Conservation (phyloP, 768 basidiomycete species). For the Gyrodon lividus region DNA sequence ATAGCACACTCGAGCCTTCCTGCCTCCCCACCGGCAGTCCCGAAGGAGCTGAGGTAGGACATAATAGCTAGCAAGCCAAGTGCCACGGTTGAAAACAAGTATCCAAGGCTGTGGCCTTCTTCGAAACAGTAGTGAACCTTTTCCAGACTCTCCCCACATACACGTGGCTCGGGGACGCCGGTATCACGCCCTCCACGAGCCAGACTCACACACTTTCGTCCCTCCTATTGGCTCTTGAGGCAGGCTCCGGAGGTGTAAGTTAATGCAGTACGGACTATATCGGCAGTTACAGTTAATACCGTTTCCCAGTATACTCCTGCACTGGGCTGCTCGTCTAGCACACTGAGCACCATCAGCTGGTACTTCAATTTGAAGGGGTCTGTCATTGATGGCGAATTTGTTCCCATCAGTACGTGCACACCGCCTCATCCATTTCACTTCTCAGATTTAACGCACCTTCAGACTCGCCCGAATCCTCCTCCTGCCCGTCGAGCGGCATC, state of each 20-base stretch:
- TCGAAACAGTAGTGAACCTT: constrained; percentile 53
- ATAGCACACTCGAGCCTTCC: constrained; percentile 54
- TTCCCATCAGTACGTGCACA: constrained; percentile 50
- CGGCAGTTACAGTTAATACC: not conserved
- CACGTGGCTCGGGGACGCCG: constrained; percentile 65
- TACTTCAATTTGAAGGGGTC: constrained; percentile 68
- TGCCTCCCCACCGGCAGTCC: constrained; percentile 63
- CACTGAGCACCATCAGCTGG: constrained; percentile 50
- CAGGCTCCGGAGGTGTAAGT: constrained; percentile 48
- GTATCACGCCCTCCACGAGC: constrained; percentile 66
- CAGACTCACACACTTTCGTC: constrained; percentile 57
- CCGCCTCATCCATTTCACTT: not conserved
- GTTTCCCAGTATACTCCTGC: constrained; percentile 45
- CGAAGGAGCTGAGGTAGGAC: constrained; percentile 55
- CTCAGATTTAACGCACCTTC: constrained; percentile 1
- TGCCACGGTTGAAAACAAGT: not conserved
- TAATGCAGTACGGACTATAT: not conserved
- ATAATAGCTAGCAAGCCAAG: not conserved
- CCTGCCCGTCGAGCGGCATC: constrained; percentile 58
- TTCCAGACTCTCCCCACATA: constrained; percentile 75
- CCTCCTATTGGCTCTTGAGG: constrained; percentile 53
- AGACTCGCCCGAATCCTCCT: constrained; percentile 51
- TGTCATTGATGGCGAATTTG: constrained; percentile 62
- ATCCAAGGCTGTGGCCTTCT: constrained; percentile 63
- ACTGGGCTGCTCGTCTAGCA: constrained; percentile 42